Evolutionary conservation across 805 yeast genomes (phyloP).

Genomic region (Wickerhamomyces bisporus): DNA sequence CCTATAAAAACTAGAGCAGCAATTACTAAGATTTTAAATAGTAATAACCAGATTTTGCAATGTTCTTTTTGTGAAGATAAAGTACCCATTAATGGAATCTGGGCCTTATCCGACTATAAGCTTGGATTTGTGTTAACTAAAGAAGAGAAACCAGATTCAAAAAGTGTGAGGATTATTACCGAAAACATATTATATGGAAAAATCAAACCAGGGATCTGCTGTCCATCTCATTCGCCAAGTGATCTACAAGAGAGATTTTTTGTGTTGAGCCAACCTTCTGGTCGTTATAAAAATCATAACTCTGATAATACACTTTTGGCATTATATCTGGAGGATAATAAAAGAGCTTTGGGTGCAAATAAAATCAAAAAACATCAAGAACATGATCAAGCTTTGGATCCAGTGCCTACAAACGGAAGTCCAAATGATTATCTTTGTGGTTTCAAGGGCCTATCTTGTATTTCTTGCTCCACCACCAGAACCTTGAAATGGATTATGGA

Average conservation of each 20-base stretch:
- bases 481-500: slow-evolving; percentile 15
- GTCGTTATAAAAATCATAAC: slow-evolving; percentile 13
- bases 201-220: slow-evolving; percentile 39
- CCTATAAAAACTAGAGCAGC: slow-evolving; percentile 36
- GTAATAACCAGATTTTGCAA: slow-evolving; percentile 37
- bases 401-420: too few species aligned
- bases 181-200: slow-evolving; percentile 29
- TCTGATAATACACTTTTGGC: slow-evolving; percentile 12
- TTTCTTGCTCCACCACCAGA: slow-evolving; percentile 2
- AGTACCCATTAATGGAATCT: slow-evolving; percentile 39
- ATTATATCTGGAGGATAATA: slow-evolving; percentile 17
- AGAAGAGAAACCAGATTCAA: slow-evolving; percentile 19
- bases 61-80: slow-evolving; percentile 48
- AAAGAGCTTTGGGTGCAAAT: slow-evolving; percentile 8
- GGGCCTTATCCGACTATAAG: slow-evolving; percentile 27
- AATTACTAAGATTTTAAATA: slow-evolving; percentile 25
- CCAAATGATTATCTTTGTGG: too few species aligned
- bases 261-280: slow-evolving; percentile 20
- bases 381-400: too few species aligned
- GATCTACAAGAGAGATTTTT: slow-evolving; percentile 12
- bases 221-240: slow-evolving; percentile 33
- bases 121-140: slow-evolving; percentile 44
- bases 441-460: not conserved
- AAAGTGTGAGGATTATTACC: slow-evolving; percentile 11
- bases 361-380: too few species aligned